Evolutionary conservation across 805 yeast genomes (phyloP), one percentile per base, ranked within the genome.

Genomic region (Grigorovia transvaalensis): DNA sequence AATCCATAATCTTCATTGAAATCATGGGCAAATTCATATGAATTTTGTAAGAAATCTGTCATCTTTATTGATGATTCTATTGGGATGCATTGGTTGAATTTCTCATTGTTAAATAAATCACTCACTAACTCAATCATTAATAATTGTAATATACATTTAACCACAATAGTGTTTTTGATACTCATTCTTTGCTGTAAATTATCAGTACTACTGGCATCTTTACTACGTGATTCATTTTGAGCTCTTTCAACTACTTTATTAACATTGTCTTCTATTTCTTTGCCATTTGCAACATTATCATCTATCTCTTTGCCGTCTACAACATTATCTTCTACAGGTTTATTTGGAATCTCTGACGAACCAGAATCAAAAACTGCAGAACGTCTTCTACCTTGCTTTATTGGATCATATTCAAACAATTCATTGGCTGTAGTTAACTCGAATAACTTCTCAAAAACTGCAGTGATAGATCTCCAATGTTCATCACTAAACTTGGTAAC

Each of bases 1-100:
- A 93, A 73, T 50, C 88, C 89, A 66, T 85, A 84, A 67, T 93
- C 90, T 53, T 84, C 89, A 67, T 93, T 93, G 74, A 93, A 93
- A 53, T 77, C 80, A 59, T 85, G 80, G 2, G 98, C 87, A 70
- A 95, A 93, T 57, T 76, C 75, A 71, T 87, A 90, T 50, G 96
- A 85, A 49, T 72, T 71, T 54, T 80, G 77, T 56, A 93, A 70
- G 44, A 86, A 68, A 2, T 73, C 68, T 1, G 89, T 78, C 40
- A 93, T 63, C 49, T 76, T 71, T 49, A 83, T 66, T 54, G 90
- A 72, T 56, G 84, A 76, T 6, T 74, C 67, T 50, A 82, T 80
- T 13, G 97, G 95, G 51, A 89, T 78, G 23, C 75, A 60, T 48
- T 75, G 79, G 58, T 85, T 86, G 59, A 91, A 87, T 4, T 67